Base-by-base conservation (phyloP, 1,139 yeast species). In the Saccharomyces hybrid region DNA sequence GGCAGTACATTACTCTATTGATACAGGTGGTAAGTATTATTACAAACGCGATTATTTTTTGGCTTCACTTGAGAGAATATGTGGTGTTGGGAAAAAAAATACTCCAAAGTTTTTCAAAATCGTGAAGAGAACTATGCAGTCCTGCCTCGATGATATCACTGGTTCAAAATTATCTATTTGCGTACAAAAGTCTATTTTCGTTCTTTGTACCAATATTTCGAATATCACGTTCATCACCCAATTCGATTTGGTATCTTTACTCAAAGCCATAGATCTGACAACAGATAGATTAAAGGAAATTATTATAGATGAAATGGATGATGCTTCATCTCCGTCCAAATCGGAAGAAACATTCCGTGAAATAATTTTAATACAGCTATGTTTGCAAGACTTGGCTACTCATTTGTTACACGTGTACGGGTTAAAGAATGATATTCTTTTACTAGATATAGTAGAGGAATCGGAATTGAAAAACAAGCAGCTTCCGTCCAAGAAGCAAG, bases 1-100 rank as follows among this genome's bases (percentile, higher is more conserved):
- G 29, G 87, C 89, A 0, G 76, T 78, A 2, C 64, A 69, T 0
- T 83, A 81, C 63, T 66, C 79, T 26, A 66, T 63, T 28, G 27
- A 44, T 8, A 32, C 57, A 9, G 50, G 55, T n/a, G 51, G 47
- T 0, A 23, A 11, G 1, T 47, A 52, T 59, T 64, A 31, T 58
- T 72, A 27, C 64, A 73, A 4, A 49, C 54, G 55, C 49, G 61
- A 56, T 49, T 57, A 27, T 50, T 64, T 57, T 46, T 48, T 67
- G 28, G 23, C 16, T 60, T 65, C 54, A 26, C 48, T 51, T 28
- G 63, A 53, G 49, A 46, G 34, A 7, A 41, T 63, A 5, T 16
- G 63, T 6, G 57, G 59, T 5, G 55, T 34, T 6, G 58, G 54
- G 8, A 62, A 61, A 47, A 61, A 61, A 41, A 56, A 60, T 27